Conservation (phyloP, 768 basidiomycete species). For the Mycena epipterygia region DNA sequence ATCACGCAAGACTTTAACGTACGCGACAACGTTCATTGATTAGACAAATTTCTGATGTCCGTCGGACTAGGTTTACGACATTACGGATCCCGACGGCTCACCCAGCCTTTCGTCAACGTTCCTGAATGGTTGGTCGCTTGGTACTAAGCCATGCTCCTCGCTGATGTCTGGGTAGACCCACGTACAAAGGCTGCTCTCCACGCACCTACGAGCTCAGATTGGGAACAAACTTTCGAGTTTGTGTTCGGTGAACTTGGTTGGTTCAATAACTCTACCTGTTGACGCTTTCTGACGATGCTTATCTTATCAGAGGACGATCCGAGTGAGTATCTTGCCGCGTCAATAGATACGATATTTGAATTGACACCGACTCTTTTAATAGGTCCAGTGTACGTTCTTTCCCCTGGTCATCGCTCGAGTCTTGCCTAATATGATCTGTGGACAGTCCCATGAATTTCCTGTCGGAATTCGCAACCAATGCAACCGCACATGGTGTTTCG, state of each 20-base stretch:
- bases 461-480: slow-evolving; percentile 75
- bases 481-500: slow-evolving; percentile 62
- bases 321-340: slow-evolving; percentile 44
- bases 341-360: background rate
- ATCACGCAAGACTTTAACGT: slow-evolving; percentile 46
- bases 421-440: background rate
- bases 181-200: slow-evolving; percentile 73
- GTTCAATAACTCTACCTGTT: background rate
- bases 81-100: slow-evolving; percentile 63
- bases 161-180: slow-evolving; percentile 54
- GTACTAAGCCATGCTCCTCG: background rate
- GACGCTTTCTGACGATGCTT: slow-evolving; percentile 7
- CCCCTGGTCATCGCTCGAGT: background rate
- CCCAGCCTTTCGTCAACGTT: slow-evolving; percentile 66
- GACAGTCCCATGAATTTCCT: slow-evolving; percentile 74
- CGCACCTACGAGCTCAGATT: slow-evolving; percentile 72
- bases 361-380: background rate
- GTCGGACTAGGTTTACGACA: slow-evolving; percentile 62
- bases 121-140: slow-evolving; percentile 65
- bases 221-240: slow-evolving; percentile 54
- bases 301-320: slow-evolving; percentile 48
- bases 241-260: slow-evolving; percentile 52
- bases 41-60: background rate
- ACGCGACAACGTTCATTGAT: slow-evolving; percentile 36
- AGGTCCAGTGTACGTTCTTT: slow-evolving; percentile 52